Percentiles rank a stretch among this genome's conserved stretches.
These are phyloP conservation scores for Lyophyllum semitale DNA, from an alignment of 768 basidiomycete species.

Conservation along the genomic window DNA sequence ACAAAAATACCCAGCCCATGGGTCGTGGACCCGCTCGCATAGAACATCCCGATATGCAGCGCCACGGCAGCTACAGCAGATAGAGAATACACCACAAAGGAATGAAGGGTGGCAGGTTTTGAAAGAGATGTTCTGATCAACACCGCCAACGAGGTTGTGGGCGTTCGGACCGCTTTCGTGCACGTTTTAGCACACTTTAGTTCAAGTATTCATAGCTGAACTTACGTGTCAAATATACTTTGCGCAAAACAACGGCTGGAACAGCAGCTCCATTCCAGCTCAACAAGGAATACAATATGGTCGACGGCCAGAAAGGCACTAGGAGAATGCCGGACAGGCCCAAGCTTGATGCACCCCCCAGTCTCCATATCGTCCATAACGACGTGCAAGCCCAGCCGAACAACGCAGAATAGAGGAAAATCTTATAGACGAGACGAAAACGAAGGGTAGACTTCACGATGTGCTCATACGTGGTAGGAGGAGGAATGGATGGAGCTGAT, in stretches of 20 bases:
- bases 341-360: constrained; percentile 33
- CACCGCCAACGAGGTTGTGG: constrained; percentile 53
- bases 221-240: constrained; percentile 62
- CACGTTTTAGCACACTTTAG: neutral
- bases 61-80: constrained; percentile 47
- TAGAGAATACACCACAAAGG: constrained; percentile 45
- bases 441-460: constrained; percentile 62
- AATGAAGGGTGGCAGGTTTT: constrained; percentile 46
- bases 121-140: constrained; percentile 46
- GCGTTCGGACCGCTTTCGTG: constrained; percentile 43
- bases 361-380: constrained; percentile 45
- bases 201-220: constrained; percentile 3
- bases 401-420: constrained; percentile 52
- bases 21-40: constrained; percentile 20
- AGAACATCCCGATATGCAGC: constrained; percentile 43
- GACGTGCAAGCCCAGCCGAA: constrained; percentile 46
- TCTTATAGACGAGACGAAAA: constrained; percentile 56
- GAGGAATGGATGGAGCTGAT: constrained; percentile 55
- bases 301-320: constrained; percentile 43
- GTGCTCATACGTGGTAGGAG: constrained; percentile 66
- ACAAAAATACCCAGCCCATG: constrained; percentile 55
- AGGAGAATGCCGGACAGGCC: constrained; percentile 33
- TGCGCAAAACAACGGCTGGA: constrained; percentile 59
- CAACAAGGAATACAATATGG: constrained; percentile 39
- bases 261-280: constrained; percentile 56